Base-by-base conservation (phyloP, 2,329 filamentous ascomycete species). In the Fusarium acutatum region DNA sequence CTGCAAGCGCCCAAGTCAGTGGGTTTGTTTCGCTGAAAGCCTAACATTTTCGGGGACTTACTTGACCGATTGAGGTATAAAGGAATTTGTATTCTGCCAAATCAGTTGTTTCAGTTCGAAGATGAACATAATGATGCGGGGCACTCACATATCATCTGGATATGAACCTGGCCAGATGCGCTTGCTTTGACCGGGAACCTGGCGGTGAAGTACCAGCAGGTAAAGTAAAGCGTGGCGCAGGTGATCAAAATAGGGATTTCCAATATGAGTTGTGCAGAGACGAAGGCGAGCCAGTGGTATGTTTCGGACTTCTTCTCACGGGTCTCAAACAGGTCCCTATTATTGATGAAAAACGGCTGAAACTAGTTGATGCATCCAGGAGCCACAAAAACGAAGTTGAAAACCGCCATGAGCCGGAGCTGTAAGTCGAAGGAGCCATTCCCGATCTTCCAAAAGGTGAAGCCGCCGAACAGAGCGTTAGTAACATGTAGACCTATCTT, bases 241-340 rank as follows among this genome's bases (percentile, higher is more conserved):
- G 86, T 46, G 53, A 82, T 75, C 12, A 86, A 78, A 66, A 86
- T 85, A 0, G 86, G 85, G 4, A 87, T 76, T 75, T 87, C 85
- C 0, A 84, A 85, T 17, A 86, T 77, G 37, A 86, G 82, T 10
- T 88, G 82, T 1, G 84, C 88, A 0, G 86, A 87, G 7, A 88
- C 87, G 60, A 90, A 91, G 3, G 88, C 86, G 10, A 88, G 77
- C 89, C 88, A 91, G 72, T 88, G 84, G 71, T 91, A 93, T 61
- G 83, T 86, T 78, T 87, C 86, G 3, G 81, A 61, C 63, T 86
- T 87, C 67, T 86, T 86, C 76, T 87, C 86, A 7, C 85, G 80
- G 0, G 82, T 81, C 61, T 87, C 85, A 54, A 84, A 87, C 24
- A 87, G 84, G 59, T 86, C 84, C 0, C 86, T 80, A 17, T 83